These are phyloP conservation scores for Sordariomycetes sp. DNA, from an alignment of 2,329 filamentous ascomycete species.

Conservation along the genomic window DNA sequence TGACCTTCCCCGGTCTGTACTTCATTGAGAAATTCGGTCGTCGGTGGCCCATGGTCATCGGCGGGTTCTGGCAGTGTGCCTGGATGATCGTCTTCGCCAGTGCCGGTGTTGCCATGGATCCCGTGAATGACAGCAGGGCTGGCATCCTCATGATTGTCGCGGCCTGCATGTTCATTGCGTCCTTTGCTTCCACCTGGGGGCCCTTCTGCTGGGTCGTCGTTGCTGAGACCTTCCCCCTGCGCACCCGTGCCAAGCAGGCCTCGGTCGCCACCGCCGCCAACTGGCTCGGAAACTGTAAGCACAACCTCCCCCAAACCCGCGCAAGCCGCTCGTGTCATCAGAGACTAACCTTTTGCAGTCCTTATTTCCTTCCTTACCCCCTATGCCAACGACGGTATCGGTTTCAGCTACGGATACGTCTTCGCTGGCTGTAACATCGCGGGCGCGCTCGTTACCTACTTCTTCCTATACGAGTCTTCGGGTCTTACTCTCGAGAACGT, in stretches of 20 bases:
- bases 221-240: conserved; percentile 50
- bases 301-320: not conserved
- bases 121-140: conserved; percentile 26
- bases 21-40: conserved; percentile 56
- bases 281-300: conserved; percentile 45
- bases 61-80: conserved; percentile 52
- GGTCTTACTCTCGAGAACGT: conserved; percentile 57
- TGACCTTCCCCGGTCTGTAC: conserved; percentile 54
- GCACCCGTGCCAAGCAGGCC: conserved; percentile 39
- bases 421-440: conserved; percentile 49
- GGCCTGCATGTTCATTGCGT: conserved; percentile 62
- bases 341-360: conserved; percentile 19
- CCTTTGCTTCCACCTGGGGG: conserved; percentile 57
- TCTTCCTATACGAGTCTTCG: conserved; percentile 56
- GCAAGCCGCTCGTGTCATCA: not conserved
- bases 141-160: conserved; percentile 60
- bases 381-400: conserved; percentile 47
- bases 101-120: conserved; percentile 33
- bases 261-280: conserved; percentile 40
- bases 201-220: conserved; percentile 57
- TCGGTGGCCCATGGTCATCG: conserved; percentile 52
- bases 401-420: conserved; percentile 51
- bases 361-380: conserved; percentile 56
- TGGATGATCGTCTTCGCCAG: conserved; percentile 54
- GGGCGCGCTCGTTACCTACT: conserved; percentile 47